Base-by-base conservation (phyloP, 441 rosid species). In the Pelargonium australe region DNA sequence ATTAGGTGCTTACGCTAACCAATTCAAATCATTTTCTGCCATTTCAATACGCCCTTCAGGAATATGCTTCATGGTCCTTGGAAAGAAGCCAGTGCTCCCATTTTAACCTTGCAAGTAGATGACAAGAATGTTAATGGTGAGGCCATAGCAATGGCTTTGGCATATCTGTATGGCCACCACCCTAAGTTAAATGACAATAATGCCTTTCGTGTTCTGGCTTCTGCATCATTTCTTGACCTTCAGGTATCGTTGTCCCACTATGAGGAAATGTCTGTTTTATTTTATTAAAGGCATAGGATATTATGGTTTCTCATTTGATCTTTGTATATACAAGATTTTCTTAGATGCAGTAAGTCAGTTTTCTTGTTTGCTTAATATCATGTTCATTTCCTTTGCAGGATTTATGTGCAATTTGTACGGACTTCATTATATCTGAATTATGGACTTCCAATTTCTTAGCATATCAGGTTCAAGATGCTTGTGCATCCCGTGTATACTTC, bases 11-110 rank as follows among this genome's bases (percentile, higher is more conserved):
- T 57, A 41, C 34, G 19, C 17, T 68, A 41, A 20, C 28, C 17
- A 49, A 17, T 71, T 61, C 69, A 62, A 51, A 53, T 65, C 63
- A 19, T 41, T 65, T 66, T 0, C 65, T 28, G 34, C 16, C 68
- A 43, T 31, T 67, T 45, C 2, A 16, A 62, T 31, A 25, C 13
- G 31, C 23, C 63, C 23, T 44, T 64, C 72, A 93, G 98, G 87
- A 94, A 87, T 57, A 94, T 94, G 98, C 83, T 94, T 11, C 93
- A 91, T 68, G 95, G 96, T 76, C 96, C 93, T 43, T 94, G 98
- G 98, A 94, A 91, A 79, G 98, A 94, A 84, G 96, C 98, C 37
- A 81, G 71, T 45, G 86, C 97, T 41, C 97, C 90, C 7, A 73
- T 86, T 63, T 88, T 91, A n/a, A 82, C 82, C 65, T 80, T 94